phyloP scores from a whole-genome alignment of 257 asterid species.

The Echium plantagineum region DNA sequence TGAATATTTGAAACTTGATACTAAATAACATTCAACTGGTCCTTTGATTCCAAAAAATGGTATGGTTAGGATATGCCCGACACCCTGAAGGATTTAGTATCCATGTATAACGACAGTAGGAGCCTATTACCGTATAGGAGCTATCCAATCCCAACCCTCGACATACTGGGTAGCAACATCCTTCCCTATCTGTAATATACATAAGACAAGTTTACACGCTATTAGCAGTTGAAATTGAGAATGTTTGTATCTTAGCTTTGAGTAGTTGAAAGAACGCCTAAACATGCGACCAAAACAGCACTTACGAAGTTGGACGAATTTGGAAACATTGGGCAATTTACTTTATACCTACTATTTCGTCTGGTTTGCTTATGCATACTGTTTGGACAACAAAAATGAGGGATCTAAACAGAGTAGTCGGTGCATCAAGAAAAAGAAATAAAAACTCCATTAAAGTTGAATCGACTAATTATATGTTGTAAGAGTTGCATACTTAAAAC shows the following conservation, averaged over 20 bases:
- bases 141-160: conserved; percentile 98
- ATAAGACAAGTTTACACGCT: conserved; percentile 10
- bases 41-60: neutral
- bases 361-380: too few species aligned
- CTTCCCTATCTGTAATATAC: conserved; percentile 64
- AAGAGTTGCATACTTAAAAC: too few species aligned
- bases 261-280: neutral
- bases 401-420: too few species aligned
- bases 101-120: neutral
- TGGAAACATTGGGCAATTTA: too few species aligned
- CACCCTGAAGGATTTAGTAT: neutral
- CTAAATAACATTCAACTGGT: neutral
- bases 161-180: conserved; percentile 95
- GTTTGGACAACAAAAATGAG: too few species aligned
- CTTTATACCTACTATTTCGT: too few species aligned
- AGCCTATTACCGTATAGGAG: conserved; percentile 63
- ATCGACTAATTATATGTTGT: too few species aligned
- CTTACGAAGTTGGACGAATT: too few species aligned
- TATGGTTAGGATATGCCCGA: neutral
- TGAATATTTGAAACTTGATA: neutral
- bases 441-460: too few species aligned
- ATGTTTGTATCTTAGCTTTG: neutral
- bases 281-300: neutral
- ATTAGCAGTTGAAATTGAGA: neutral
- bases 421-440: too few species aligned